These are phyloP conservation scores for Stropharia rugosoannulata DNA, from an alignment of 768 basidiomycete species.

Conservation along the genomic window DNA sequence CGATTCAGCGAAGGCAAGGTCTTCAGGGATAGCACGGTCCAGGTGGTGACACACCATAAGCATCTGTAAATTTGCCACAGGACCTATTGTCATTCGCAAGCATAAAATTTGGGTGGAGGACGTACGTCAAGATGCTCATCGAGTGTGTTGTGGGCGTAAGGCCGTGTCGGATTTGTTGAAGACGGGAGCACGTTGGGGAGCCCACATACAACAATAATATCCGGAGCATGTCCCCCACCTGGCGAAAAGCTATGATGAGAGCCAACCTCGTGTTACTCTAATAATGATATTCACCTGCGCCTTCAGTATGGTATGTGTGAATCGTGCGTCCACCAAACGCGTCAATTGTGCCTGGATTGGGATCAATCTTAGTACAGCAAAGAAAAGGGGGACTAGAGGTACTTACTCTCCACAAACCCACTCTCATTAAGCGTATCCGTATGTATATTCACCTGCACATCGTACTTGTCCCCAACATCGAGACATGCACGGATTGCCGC, in stretches of 20 bases:
- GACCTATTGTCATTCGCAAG: neutral
- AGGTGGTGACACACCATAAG: conserved; percentile 99
- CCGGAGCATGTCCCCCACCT: conserved; percentile 96
- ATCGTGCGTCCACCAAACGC: conserved; percentile 92
- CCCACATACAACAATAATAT: conserved; percentile 97
- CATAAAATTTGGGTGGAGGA: neutral
- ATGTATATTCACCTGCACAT: conserved; percentile 97
- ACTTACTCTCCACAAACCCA: conserved; percentile 90
- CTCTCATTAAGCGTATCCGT: conserved; percentile 98
- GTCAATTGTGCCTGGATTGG: conserved; percentile 68
- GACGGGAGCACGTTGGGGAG: conserved; percentile 88
- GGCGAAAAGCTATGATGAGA: neutral
- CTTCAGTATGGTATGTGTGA: conserved; percentile 97
- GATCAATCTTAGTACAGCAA: neutral
- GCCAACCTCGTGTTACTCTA: neutral
- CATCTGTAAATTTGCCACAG: conserved; percentile 61
- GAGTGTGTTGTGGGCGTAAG: conserved; percentile 87
- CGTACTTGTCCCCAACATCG: conserved; percentile 84
- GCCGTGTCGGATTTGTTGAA: conserved; percentile 96
- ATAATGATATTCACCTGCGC: conserved; percentile 61
- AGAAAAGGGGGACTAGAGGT: neutral
- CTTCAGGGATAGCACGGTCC: conserved; percentile 88
- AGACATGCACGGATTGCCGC: conserved; percentile 75
- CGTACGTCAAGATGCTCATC: conserved; percentile 96
- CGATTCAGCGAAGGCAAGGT: conserved; percentile 94